These are phyloP conservation scores for Coniella vitis DNA, from an alignment of 2,329 filamentous ascomycete genomes.

Conservation along the genomic window DNA sequence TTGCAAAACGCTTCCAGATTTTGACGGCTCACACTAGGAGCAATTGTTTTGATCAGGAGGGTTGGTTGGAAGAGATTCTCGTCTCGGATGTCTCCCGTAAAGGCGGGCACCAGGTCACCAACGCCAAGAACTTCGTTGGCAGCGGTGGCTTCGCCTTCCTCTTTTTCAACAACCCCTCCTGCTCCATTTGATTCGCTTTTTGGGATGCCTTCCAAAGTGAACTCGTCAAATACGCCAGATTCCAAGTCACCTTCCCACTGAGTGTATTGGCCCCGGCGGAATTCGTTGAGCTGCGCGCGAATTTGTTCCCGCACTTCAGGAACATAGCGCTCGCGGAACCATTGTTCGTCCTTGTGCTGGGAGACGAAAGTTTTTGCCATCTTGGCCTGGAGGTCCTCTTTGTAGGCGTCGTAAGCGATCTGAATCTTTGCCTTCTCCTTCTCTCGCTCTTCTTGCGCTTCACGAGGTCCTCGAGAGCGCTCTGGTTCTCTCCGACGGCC, in stretches of 20 bases:
- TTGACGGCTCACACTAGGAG: conserved; percentile 86
- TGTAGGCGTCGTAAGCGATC: conserved; percentile 58
- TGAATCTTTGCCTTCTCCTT: conserved; percentile 76
- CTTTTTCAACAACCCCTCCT: conserved; percentile 82
- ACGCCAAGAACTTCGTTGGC: conserved; percentile 90
- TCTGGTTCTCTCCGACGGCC: conserved; percentile 63
- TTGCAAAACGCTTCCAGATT: conserved; percentile 94
- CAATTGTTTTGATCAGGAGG: conserved; percentile 94
- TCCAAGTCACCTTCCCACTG: conserved; percentile 89
- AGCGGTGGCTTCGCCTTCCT: conserved; percentile 89
- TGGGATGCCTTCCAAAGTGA: conserved; percentile 86
- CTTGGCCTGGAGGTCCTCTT: conserved; percentile 62
- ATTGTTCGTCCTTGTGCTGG: conserved; percentile 91
- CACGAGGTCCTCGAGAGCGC: conserved; percentile 55
- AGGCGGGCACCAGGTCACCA: conserved; percentile 78
- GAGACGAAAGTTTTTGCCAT: conserved; percentile 88
- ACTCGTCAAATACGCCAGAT: conserved; percentile 82
- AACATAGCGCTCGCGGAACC: conserved; percentile 95
- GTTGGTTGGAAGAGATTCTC: conserved; percentile 85
- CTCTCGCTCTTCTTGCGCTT: conserved; percentile 66
- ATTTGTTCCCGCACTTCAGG: conserved; percentile 72
- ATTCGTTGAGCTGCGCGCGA: conserved; percentile 68
- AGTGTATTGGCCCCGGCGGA: conserved; percentile 68
- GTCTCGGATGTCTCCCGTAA: conserved; percentile 80
- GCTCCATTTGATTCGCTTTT: conserved; percentile 87